phyloP scores from a whole-genome alignment of 2,329 filamentous ascomycete species.

The Calonectria henricotiae region DNA sequence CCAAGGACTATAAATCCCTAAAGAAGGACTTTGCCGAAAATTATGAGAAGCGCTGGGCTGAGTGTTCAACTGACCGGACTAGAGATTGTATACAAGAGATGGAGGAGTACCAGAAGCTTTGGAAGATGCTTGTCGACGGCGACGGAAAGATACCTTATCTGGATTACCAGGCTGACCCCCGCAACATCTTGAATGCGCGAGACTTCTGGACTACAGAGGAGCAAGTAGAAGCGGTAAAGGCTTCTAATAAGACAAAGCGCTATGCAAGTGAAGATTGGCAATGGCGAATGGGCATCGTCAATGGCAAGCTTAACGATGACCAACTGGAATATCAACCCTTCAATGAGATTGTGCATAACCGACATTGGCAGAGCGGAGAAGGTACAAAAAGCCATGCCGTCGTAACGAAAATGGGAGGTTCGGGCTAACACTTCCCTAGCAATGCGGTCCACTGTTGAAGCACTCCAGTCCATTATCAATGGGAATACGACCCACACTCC shows the following conservation, averaged over 20 bases:
- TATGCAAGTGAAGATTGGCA: background rate
- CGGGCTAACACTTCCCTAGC: constrained; percentile 12
- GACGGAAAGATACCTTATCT: background rate
- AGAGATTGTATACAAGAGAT: constrained; percentile 9
- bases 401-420: no score
- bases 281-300: background rate
- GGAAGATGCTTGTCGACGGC: constrained; percentile 20
- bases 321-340: background rate
- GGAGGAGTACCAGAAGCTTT: background rate
- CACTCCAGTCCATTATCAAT: background rate
- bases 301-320: constrained; percentile 10
- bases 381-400: constrained; percentile 4
- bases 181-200: background rate
- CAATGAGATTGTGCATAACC: background rate
- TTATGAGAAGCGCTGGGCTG: constrained; percentile 18
- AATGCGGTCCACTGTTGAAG: constrained; percentile 23
- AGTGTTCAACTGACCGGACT: constrained; percentile 1
- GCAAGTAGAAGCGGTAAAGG: background rate
- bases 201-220: background rate
- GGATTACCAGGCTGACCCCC: background rate
- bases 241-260: background rate
- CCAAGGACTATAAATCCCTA: background rate
- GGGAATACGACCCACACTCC: background rate
- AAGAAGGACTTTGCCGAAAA: constrained; percentile 14
- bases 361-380: constrained; percentile 22